These are phyloP conservation scores for Lantana camara DNA, from an alignment of 257 asterid species.

Conservation along the genomic window DNA sequence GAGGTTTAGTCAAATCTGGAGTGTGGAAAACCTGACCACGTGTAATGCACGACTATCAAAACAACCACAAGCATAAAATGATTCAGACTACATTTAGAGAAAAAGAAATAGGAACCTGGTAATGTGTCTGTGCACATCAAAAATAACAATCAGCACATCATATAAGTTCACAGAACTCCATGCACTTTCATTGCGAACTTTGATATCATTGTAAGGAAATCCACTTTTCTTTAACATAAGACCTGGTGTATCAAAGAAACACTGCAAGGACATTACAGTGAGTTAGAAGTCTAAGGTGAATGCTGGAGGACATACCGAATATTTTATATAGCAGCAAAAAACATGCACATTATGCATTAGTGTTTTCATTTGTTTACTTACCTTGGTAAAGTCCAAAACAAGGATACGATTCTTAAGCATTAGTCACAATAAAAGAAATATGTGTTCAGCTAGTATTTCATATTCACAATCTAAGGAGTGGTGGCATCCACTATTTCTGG, in stretches of 20 bases:
- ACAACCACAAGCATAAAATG: constrained; percentile 41
- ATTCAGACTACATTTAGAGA: constrained; percentile 1
- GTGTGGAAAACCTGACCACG: constrained; percentile 24
- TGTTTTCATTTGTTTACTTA: background rate
- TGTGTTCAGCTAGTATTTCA: background rate
- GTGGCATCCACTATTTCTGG: background rate
- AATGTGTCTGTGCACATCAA: constrained; percentile 94
- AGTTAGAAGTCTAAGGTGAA: constrained; percentile 31
- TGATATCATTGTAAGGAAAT: constrained; percentile 74
- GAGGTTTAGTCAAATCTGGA: constrained; percentile 1
- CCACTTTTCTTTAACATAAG: constrained; percentile 93
- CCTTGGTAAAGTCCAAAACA: background rate
- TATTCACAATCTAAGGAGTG: background rate
- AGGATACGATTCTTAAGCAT: background rate
- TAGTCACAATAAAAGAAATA: background rate
- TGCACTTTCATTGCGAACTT: constrained; percentile 84
- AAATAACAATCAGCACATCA: constrained; percentile 80
- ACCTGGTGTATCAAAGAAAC: constrained; percentile 99
- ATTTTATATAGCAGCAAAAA: constrained; percentile 1
- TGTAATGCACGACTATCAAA: constrained; percentile 57
- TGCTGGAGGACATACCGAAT: background rate
- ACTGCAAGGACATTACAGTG: constrained; percentile 53
- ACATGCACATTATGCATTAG: background rate
- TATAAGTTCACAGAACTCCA: constrained; percentile 85
- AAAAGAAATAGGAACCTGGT: constrained; percentile 58